Base-by-base conservation (phyloP, 805 yeast species). In the Phaffomyces antillensis region DNA sequence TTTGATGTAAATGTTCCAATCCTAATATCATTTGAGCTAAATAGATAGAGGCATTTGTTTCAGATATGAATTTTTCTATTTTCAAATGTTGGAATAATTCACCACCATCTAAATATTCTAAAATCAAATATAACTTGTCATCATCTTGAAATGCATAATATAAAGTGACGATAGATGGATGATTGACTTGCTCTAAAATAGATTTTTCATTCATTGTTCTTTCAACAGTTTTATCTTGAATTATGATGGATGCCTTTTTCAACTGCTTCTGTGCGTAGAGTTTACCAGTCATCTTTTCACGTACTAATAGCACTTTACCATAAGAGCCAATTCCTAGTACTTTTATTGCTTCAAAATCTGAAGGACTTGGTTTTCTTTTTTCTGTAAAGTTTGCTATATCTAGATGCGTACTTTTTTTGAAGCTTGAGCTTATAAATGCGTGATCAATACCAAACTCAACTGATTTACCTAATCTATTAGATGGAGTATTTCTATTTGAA, bases 11-110 rank as follows among this genome's bases (percentile, higher is more conserved):
- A 64, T 89, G 96, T 66, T 93, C 96, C 48, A 91, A 70, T 0
- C 98, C 98, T 44, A 91, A 66, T 30, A 93, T 85, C 58, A 93
- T 76, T 67, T 93, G 98, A 1, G 98, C 97, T 61, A 93, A 86
- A 63, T 93, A 93, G 60, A 91, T 84, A 65, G 88, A 88, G 40
- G 98, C 96, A 42, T 97, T 73, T 40, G 82, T 86, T 70, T 93
- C 99, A 43, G 83, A 67, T 58, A 93, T 86, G 50, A 96, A 77
- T 42, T 96, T 96, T 63, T 91, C 98, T 59, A 87, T 85, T 68
- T 93, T 97, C 62, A 93, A 72, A 67, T 93, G 96, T 87, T 95
- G 88, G 61, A 88, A 88, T 33, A 88, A 63, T 60, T 88, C 96
- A 23, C 96, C 96, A 8, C 96, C 96, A 42, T 86, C 90, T 16